Percentiles rank a stretch among this genome's conserved stretches.
Evolutionary conservation across 148 eudicot species (phyloP).

Genomic region (Silene uniflora): DNA sequence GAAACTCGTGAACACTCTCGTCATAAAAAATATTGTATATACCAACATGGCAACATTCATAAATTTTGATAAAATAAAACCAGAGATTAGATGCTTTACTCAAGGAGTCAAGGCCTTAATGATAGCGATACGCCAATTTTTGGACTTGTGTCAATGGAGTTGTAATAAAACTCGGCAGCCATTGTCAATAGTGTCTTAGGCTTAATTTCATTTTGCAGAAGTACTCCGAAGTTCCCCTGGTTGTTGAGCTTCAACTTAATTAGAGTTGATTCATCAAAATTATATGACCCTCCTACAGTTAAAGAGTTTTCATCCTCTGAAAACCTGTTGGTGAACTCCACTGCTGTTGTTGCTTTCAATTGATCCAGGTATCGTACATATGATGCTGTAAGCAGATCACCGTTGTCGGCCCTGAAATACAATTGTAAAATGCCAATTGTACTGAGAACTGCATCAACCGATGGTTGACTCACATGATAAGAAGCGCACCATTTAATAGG

Average conservation of each 20-base stretch:
- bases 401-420: too few species aligned
- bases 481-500: too few species aligned
- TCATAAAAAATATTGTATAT: too few species aligned
- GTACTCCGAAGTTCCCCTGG: slow-evolving; percentile 62
- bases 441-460: too few species aligned
- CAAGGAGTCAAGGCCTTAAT: slow-evolving; percentile 48
- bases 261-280: too few species aligned
- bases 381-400: too few species aligned
- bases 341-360: slow-evolving; percentile 56
- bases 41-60: not conserved
- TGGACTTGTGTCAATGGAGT: too few species aligned
- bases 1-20: not conserved
- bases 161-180: too few species aligned
- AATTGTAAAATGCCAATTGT: too few species aligned
- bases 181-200: too few species aligned
- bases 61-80: not conserved
- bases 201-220: slow-evolving; percentile 76
- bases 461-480: too few species aligned
- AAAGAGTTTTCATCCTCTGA: slow-evolving; percentile 68
- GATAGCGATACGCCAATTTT: slow-evolving; percentile 78
- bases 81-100: slow-evolving; percentile 13
- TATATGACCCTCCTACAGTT: slow-evolving; percentile 65
- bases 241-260: slow-evolving; percentile 74
- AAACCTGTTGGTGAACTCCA: slow-evolving; percentile 68
- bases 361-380: too few species aligned